Evolutionary conservation across 345 rosid genomes (phyloP).

Genomic region (Limnanthes douglasii): DNA sequence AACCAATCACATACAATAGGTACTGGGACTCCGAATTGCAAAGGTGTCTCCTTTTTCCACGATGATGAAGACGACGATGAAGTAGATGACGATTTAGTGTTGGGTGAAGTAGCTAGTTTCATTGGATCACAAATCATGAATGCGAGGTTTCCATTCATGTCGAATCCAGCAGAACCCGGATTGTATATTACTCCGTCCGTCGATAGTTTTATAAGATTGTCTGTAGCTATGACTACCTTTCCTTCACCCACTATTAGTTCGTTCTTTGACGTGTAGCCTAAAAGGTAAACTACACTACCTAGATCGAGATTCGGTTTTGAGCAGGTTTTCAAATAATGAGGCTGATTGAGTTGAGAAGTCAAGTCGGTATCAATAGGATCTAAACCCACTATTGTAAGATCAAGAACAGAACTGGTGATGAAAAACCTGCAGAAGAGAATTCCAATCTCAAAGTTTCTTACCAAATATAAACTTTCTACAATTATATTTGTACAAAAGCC

Average conservation of each 20-base stretch:
- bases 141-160: conserved; percentile 53
- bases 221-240: conserved; percentile 64
- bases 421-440: conserved; percentile 87
- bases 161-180: conserved; percentile 76
- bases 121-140: conserved; percentile 75
- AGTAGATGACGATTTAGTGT: conserved; percentile 40
- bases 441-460: too few relatives aligned
- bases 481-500: too few relatives aligned
- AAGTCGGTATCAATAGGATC: conserved; percentile 70
- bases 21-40: conserved; percentile 65
- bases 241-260: conserved; percentile 56
- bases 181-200: conserved; percentile 38
- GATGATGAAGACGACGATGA: conserved; percentile 45
- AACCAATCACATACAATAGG: conserved; percentile 67
- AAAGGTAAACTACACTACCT: conserved; percentile 39
- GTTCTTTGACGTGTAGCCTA: conserved; percentile 38
- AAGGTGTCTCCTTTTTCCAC: conserved; percentile 27
- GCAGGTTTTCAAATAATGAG: conserved; percentile 50
- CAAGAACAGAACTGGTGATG: conserved; percentile 80
- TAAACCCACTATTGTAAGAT: conserved; percentile 79
- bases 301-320: conserved; percentile 42
- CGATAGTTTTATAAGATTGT: conserved; percentile 58
- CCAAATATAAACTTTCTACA: too few relatives aligned
- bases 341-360: conserved; percentile 43
- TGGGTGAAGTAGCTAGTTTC: conserved; percentile 66